phyloP scores from a whole-genome alignment of 257 asterid genomes.

The Rhazya stricta region DNA sequence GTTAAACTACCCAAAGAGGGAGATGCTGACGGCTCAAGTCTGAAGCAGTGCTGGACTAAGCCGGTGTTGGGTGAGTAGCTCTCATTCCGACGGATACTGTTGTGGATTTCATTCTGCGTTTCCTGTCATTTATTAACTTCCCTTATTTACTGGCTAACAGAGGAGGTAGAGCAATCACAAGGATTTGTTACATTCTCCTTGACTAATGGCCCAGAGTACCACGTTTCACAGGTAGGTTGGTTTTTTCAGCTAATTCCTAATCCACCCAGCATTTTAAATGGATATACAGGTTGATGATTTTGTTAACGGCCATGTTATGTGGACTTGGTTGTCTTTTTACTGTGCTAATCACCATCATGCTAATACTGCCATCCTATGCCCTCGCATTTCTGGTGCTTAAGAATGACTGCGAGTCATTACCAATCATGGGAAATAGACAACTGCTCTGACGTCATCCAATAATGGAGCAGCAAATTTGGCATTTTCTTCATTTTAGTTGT shows the following conservation, averaged over 20 bases:
- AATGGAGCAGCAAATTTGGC: background rate
- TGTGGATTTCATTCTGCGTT: background rate
- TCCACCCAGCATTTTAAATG: background rate
- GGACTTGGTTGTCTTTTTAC: background rate
- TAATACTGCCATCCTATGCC: background rate
- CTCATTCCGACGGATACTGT: background rate
- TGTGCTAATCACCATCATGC: background rate
- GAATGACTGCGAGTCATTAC: background rate
- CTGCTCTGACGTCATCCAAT: too few relatives aligned
- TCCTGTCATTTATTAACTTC: background rate
- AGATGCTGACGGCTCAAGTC: slow-evolving; percentile 55
- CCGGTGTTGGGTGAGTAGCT: slow-evolving; percentile 54
- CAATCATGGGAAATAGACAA: background rate
- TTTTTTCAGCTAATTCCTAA: background rate
- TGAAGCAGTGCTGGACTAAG: slow-evolving; percentile 84
- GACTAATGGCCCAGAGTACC: slow-evolving; percentile 98
- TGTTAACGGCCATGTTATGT: background rate
- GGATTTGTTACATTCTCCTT: slow-evolving; percentile 85
- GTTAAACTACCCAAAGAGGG: slow-evolving; percentile 45
- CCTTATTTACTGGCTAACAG: slow-evolving; percentile 33
- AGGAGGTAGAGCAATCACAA: slow-evolving; percentile 64
- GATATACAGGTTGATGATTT: background rate
- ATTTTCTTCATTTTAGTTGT: background rate
- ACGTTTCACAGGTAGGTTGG: slow-evolving; percentile 80
- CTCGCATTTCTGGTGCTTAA: background rate